These are phyloP conservation scores for Delphinella strobiligena DNA, from an alignment of 2,329 filamentous ascomycete genomes.

Conservation along the genomic window DNA sequence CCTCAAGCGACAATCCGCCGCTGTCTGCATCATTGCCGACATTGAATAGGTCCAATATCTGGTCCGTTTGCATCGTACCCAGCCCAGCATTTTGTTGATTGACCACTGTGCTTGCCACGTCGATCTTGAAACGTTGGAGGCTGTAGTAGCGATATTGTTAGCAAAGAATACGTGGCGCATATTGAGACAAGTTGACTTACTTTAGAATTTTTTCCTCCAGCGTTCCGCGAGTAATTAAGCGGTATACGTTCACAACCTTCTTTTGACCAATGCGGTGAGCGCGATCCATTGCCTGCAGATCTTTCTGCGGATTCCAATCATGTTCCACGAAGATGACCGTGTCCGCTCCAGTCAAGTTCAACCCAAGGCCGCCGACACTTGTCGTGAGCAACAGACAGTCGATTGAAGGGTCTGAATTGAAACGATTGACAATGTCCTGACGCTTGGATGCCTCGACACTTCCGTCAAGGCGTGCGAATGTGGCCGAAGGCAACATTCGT, in stretches of 20 bases:
- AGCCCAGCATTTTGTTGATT: conserved; percentile 97
- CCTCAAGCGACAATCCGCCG: conserved; percentile 19
- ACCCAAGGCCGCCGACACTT: conserved; percentile 82
- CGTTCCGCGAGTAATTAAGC: conserved; percentile 87
- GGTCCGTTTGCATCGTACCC: conserved; percentile 93
- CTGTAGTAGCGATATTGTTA: conserved; percentile 31
- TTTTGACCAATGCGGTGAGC: conserved; percentile 98
- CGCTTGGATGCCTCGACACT: conserved; percentile 84
- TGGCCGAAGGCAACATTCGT: conserved; percentile 81
- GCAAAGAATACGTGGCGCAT: conserved; percentile 4
- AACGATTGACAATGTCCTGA: conserved; percentile 96
- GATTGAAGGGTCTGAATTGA: conserved; percentile 95
- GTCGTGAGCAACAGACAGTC: conserved; percentile 90
- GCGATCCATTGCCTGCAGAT: conserved; percentile 97
- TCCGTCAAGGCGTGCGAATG: conserved; percentile 88
- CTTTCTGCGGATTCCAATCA: conserved; percentile 98
- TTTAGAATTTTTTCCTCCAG: conserved; percentile 95
- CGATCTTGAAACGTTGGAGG: conserved; percentile 98
- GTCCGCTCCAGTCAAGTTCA: conserved; percentile 93
- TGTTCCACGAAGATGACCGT: conserved; percentile 99
- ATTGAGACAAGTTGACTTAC: conserved; percentile 29
- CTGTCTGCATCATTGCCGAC: conserved; percentile 59
- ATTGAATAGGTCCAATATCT: conserved; percentile 94
- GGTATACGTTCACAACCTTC: conserved; percentile 99
- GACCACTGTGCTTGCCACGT: conserved; percentile 93